A percentile compares a stretch with the other conserved stretches of the same genome.
These are phyloP conservation scores for Coffea eugenioides DNA, from an alignment of 257 asterid species.

Conservation along the genomic window DNA sequence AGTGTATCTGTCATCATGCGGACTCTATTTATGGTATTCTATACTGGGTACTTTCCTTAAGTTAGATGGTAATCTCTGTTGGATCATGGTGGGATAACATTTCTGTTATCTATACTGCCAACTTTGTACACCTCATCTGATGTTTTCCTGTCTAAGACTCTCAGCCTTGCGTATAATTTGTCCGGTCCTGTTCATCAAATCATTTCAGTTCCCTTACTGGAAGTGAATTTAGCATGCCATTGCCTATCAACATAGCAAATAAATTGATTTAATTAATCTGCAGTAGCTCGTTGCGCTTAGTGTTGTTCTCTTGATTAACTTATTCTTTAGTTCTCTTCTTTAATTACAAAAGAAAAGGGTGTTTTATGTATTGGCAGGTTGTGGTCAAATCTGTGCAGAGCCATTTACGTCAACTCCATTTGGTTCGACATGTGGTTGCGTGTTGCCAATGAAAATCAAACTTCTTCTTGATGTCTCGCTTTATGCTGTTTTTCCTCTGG, in stretches of 20 bases:
- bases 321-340: not conserved
- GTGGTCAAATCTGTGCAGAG: constrained; percentile 77
- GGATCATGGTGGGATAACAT: not conserved
- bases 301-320: not conserved
- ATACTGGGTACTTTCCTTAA: not conserved
- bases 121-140: not conserved
- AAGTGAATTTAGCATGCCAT: not conserved
- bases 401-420: constrained; percentile 81
- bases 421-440: constrained; percentile 93
- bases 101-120: not conserved
- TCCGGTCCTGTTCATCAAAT: not conserved
- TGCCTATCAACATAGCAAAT: not conserved
- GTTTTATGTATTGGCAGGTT: constrained; percentile 53
- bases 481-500: constrained; percentile 79
- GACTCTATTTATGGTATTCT: not conserved
- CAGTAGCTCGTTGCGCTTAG: not conserved
- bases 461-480: constrained; percentile 76
- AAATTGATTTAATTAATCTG: not conserved
- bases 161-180: not conserved
- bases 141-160: not conserved
- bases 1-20: not conserved
- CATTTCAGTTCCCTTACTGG: not conserved
- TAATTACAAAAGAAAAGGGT: constrained; percentile 13
- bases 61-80: not conserved
- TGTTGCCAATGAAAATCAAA: constrained; percentile 90